Evolutionary conservation across 495 filamentous ascomycete species (phyloP).

Genomic region (Cercophora scortea): DNA sequence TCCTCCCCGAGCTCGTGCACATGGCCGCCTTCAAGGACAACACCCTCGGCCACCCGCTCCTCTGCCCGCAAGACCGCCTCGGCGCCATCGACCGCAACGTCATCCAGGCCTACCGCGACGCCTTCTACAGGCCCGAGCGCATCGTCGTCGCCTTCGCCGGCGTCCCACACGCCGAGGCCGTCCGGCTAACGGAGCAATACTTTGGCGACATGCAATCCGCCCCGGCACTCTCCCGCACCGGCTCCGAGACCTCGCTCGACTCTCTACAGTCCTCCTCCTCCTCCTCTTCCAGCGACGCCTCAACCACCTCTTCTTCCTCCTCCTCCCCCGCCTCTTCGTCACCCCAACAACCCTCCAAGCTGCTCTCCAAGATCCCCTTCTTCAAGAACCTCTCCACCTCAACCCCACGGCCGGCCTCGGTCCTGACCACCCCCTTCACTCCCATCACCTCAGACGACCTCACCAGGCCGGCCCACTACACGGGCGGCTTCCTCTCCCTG

Average conservation of each 20-base stretch:
- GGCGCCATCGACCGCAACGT: slow-evolving; percentile 63
- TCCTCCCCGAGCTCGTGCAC: slow-evolving; percentile 90
- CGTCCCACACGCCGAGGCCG: slow-evolving; percentile 72
- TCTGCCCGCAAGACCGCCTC: slow-evolving; percentile 83
- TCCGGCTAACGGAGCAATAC: slow-evolving; percentile 69
- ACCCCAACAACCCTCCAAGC: slow-evolving; percentile 43
- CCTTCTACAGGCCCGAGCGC: slow-evolving; percentile 81
- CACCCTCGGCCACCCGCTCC: slow-evolving; percentile 85
- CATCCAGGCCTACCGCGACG: slow-evolving; percentile 70
- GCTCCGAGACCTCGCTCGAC: slow-evolving; percentile 42
- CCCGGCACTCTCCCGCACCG: slow-evolving; percentile 48
- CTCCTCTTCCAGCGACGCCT: slow-evolving; percentile 33
- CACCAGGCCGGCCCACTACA: slow-evolving; percentile 70
- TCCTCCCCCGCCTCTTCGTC: slow-evolving; percentile 29
- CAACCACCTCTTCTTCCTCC: slow-evolving; percentile 29
- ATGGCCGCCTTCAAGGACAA: slow-evolving; percentile 92
- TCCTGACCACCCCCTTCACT: slow-evolving; percentile 31
- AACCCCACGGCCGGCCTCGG: slow-evolving; percentile 51
- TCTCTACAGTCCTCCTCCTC: slow-evolving; percentile 28
- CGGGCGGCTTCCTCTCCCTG: slow-evolving; percentile 82
- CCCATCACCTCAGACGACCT: slow-evolving; percentile 49
- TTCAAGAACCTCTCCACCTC: slow-evolving; percentile 82
- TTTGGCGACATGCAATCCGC: slow-evolving; percentile 79
- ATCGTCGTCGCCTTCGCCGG: slow-evolving; percentile 95
- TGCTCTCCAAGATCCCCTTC: slow-evolving; percentile 85